A percentile compares a stretch with the other conserved stretches of the same genome.
Evolutionary conservation across 768 basidiomycete genomes (phyloP).

Genomic region (Hericium erinaceus): DNA sequence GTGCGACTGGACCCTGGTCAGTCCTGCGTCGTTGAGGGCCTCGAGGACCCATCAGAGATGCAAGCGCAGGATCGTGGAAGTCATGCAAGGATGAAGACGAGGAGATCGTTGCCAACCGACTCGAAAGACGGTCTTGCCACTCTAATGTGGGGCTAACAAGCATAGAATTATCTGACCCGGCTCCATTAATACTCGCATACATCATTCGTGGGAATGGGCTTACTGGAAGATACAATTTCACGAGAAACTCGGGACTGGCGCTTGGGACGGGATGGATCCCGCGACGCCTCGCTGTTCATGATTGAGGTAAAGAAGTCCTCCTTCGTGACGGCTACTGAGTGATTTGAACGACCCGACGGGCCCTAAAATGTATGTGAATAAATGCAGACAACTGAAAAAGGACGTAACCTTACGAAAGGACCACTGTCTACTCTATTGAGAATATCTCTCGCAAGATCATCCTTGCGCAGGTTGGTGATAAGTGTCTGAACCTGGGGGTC

Average conservation of each 20-base stretch:
- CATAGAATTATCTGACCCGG: slow-evolving; percentile 42
- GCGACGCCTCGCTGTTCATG: slow-evolving; percentile 42
- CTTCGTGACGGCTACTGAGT: slow-evolving; percentile 55
- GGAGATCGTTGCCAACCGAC: slow-evolving; percentile 29
- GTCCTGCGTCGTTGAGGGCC: slow-evolving; percentile 38
- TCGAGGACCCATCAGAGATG: slow-evolving; percentile 20
- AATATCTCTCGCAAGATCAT: slow-evolving; percentile 72
- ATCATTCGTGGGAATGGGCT: slow-evolving; percentile 15
- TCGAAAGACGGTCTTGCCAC: slow-evolving; percentile 70
- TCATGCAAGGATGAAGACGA: not conserved
- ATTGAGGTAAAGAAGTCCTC: slow-evolving; percentile 76
- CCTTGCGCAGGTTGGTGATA: slow-evolving; percentile 54
- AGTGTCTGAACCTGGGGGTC: slow-evolving; percentile 56
- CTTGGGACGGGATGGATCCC: slow-evolving; percentile 52
- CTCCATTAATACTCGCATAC: not conserved
- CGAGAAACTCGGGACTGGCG: slow-evolving; percentile 70
- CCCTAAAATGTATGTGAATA: slow-evolving; percentile 33
- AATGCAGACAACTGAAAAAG: slow-evolving; percentile 3
- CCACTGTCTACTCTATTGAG: slow-evolving; percentile 67
- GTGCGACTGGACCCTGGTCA: slow-evolving; percentile 21
- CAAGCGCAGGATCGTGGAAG: no score
- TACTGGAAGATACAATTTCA: slow-evolving; percentile 69
- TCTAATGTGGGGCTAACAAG: slow-evolving; percentile 60
- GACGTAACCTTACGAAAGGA: slow-evolving; percentile 51
- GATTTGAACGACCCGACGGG: slow-evolving; percentile 54